Percentiles rank a stretch among this genome's conserved stretches.
phyloP scores from a whole-genome alignment of 2,329 filamentous ascomycete species.

The Botrytis fragariae region DNA sequence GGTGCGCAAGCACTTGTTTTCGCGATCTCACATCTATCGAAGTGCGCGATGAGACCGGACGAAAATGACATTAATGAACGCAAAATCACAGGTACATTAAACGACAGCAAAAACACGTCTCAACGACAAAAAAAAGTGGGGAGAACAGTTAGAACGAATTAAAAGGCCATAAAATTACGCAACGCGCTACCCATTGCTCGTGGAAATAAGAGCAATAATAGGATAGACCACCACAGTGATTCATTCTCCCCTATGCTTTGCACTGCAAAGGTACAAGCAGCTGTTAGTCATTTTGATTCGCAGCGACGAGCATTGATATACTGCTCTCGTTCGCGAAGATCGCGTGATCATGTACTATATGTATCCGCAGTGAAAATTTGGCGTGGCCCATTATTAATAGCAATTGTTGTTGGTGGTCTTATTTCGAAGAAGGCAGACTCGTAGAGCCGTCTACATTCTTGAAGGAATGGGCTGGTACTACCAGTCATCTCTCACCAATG shows the following conservation, averaged over 20 bases:
- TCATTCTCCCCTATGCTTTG: no score
- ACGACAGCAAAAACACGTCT: not conserved
- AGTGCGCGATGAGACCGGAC: fast-evolving
- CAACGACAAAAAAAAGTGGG: not conserved
- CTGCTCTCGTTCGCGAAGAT: fast-evolving
- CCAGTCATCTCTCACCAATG: not conserved
- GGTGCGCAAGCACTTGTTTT: not conserved
- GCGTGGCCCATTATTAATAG: not conserved
- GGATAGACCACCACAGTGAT: not conserved
- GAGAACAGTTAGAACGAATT: no score
- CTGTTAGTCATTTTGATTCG: not conserved
- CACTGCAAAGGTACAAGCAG: no score
- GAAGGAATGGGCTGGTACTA: not conserved
- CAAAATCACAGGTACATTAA: not conserved
- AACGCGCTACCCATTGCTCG: fast-evolving
- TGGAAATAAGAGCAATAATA: not conserved
- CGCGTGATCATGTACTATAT: not conserved
- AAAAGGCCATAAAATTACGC: not conserved
- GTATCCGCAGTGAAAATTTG: not conserved
- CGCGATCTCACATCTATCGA: fast-evolving
- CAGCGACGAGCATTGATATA: not conserved
- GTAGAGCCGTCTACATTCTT: not conserved
- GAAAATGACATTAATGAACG: not conserved
- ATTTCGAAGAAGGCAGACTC: no score
- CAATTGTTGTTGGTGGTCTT: not conserved